A percentile compares a stretch with the other conserved stretches of the same genome.
phyloP scores from a whole-genome alignment of 2,329 filamentous ascomycete species.

The Verticillium albo-atrum region DNA sequence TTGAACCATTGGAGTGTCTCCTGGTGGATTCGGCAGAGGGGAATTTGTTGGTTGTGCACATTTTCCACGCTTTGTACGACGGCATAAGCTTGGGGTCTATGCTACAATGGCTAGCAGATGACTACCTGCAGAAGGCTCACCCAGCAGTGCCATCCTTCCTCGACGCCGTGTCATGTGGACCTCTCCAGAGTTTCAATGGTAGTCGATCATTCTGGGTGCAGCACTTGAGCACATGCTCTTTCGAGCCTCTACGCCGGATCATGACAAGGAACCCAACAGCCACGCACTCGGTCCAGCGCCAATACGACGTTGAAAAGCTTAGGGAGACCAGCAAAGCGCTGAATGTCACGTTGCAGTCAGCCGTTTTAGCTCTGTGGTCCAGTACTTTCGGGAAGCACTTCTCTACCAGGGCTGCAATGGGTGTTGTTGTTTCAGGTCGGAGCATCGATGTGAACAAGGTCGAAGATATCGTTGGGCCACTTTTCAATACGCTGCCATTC shows the following conservation, averaged over 20 bases:
- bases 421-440: slow-evolving; percentile 75
- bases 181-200: slow-evolving; percentile 44
- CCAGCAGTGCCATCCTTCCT: slow-evolving; percentile 52
- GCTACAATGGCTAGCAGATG: slow-evolving; percentile 50
- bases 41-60: slow-evolving; percentile 53
- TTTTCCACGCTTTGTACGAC: slow-evolving; percentile 88
- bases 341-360: slow-evolving; percentile 73
- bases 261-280: neutral
- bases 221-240: slow-evolving; percentile 38
- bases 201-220: slow-evolving; percentile 62
- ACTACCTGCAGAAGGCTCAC: slow-evolving; percentile 36
- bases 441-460: slow-evolving; percentile 62
- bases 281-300: neutral
- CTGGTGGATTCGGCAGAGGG: slow-evolving; percentile 24
- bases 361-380: slow-evolving; percentile 73
- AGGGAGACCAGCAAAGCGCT: slow-evolving; percentile 35
- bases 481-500: slow-evolving; percentile 89
- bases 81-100: slow-evolving; percentile 71
- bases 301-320: neutral
- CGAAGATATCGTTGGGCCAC: slow-evolving; percentile 68
- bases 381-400: slow-evolving; percentile 53
- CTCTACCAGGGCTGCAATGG: slow-evolving; percentile 50
- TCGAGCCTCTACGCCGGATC: slow-evolving; percentile 11
- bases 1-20: slow-evolving; percentile 47
- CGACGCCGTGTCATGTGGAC: slow-evolving; percentile 65